These are phyloP conservation scores for Chlorociboria aeruginascens DNA, from an alignment of 495 filamentous ascomycete genomes.

Conservation along the genomic window DNA sequence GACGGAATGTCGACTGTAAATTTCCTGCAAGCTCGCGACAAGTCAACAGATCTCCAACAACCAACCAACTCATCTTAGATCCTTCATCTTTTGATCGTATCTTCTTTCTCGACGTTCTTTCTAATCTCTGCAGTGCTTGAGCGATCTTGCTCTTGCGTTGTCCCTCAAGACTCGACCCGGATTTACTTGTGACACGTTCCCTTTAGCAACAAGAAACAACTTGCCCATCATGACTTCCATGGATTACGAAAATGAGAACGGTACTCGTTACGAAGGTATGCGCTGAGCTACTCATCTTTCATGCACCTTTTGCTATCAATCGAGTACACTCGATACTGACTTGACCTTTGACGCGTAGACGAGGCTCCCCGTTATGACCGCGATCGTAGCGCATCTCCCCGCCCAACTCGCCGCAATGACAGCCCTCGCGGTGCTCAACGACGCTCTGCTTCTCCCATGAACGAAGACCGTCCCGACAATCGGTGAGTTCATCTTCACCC, in stretches of 20 bases:
- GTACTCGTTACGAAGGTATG: constrained; percentile 71
- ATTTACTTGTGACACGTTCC: constrained; percentile 4
- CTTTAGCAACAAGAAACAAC: constrained; percentile 7
- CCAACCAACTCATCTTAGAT: no score
- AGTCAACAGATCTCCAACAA: no score
- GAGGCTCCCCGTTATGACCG: constrained; percentile 64
- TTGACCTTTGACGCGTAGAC: constrained; percentile 36
- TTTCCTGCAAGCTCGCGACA: no score
- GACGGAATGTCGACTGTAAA: no score
- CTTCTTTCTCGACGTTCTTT: not conserved
- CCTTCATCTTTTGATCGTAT: no score
- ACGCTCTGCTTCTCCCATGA: constrained; percentile 65
- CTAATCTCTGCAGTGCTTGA: constrained; percentile 16
- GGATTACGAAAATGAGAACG: constrained; percentile 79
- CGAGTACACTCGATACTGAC: constrained; percentile 20
- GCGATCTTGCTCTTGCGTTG: constrained; percentile 2
- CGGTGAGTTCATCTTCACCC: constrained; percentile 50
- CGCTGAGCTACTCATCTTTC: not conserved
- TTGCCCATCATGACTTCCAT: constrained; percentile 42
- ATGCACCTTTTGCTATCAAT: constrained; percentile 2
- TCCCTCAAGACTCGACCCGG: constrained; percentile 13
- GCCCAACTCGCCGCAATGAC: constrained; percentile 54
- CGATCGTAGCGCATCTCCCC: constrained; percentile 87
- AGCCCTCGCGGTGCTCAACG: constrained; percentile 59
- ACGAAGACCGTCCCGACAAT: constrained; percentile 42